phyloP scores from a whole-genome alignment of 2,329 filamentous ascomycete genomes.

The Phaeosphaeria sp. region DNA sequence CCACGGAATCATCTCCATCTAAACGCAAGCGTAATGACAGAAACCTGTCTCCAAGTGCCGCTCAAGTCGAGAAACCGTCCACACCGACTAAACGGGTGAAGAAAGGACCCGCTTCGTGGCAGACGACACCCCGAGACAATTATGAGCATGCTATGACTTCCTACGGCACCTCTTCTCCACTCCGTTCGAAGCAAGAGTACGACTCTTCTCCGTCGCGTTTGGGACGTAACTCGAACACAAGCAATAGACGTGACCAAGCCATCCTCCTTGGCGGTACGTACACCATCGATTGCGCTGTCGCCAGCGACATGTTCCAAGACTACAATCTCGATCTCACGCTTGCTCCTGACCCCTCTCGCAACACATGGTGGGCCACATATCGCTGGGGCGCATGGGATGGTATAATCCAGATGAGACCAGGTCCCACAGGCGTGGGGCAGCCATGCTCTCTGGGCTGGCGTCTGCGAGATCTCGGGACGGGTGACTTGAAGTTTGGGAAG shows the following conservation, averaged over 20 bases:
- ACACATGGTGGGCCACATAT: constrained; percentile 57
- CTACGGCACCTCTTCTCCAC: constrained; percentile 11
- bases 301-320: constrained; percentile 13
- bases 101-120: neutral
- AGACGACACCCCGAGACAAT: neutral
- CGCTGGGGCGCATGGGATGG: constrained; percentile 52
- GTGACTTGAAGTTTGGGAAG: constrained; percentile 37
- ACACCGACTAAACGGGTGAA: constrained; percentile 6
- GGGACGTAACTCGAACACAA: constrained; percentile 3
- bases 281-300: constrained; percentile 41
- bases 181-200: constrained; percentile 12
- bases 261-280: constrained; percentile 55
- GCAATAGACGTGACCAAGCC: constrained; percentile 9
- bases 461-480: constrained; percentile 31
- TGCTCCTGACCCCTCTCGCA: constrained; percentile 20
- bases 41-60: constrained; percentile 1
- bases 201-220: neutral
- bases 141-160: constrained; percentile 3
- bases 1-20: neutral
- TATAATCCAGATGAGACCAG: constrained; percentile 49
- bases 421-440: constrained; percentile 8
- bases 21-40: constrained; percentile 11
- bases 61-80: constrained; percentile 3
- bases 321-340: constrained; percentile 49
- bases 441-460: constrained; percentile 37